Base-by-base conservation (phyloP, 2,329 filamentous ascomycete genomes). In the Fusarium sp. region DNA sequence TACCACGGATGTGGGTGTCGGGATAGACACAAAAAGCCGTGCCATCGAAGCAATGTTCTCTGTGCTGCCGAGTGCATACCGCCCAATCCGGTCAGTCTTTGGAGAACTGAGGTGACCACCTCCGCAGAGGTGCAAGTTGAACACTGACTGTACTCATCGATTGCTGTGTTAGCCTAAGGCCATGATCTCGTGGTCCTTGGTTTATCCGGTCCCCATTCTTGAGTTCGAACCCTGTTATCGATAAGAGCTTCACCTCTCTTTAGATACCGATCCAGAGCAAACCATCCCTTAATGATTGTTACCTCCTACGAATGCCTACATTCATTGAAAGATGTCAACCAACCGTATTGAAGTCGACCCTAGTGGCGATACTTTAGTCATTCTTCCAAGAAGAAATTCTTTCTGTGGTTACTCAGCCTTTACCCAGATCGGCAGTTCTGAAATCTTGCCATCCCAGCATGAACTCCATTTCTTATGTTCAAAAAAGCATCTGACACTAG, bases 1-100 rank as follows among this genome's bases (percentile, higher is more conserved):
- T 69, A 64, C 67, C 64, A 67, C 27, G 41, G 13, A 6, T 41
- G 60, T 27, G 61, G 41, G 20, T 68, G 61, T 27, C 20, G 54
- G n/a, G 33, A 33, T 6, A 68, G 61, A 8, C 54, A 14, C 5
- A 68, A 10, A 27, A 57, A 20, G 24, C n/a, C 11, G 22, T 68
- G 66, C 66, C 66, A 68, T 48, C 57, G 41, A 31, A 52, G 27
- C 24, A 52, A 29, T 9, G 9, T 13, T 33, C 9, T 52, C 18
- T 52, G 27, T 11, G 4, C 24, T 8, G 9, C 5, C 8, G 27
- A 33, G 22, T 29, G 14, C 48, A 52, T 52, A 52, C 52, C 9
- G 39, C n/a, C 9, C 9, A n/a, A 43, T 9, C 39, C 39, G 20
- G n/a, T 43, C 39, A 43, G 39, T 43, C 8, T n/a, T 43, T 11